A percentile compares a stretch with the other conserved stretches of the same genome.
phyloP scores from a whole-genome alignment of 2,329 filamentous ascomycete genomes.

The Teratosphaeria destructans region DNA sequence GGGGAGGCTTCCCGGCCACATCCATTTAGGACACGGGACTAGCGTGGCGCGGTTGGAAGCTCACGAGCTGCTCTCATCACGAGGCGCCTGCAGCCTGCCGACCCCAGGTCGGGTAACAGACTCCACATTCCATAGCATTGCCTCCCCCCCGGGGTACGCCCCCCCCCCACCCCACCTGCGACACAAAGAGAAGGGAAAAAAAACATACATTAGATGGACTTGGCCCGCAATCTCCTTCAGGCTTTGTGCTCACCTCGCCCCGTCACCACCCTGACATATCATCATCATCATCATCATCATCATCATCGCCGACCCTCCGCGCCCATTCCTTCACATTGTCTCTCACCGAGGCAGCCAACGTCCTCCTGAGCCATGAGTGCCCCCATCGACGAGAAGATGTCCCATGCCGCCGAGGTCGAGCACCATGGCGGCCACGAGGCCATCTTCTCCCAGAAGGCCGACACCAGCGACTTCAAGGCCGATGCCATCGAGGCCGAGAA shows the following conservation, averaged over 20 bases:
- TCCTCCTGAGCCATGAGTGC: not conserved
- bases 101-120: not conserved
- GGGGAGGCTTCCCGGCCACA: not conserved
- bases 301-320: not conserved
- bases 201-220: not conserved
- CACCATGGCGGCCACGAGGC: conserved; percentile 2
- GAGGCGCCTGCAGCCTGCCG: not conserved
- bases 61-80: not conserved
- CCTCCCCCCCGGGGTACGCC: no score
- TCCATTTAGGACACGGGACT: not conserved
- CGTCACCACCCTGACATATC: not conserved
- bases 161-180: no score
- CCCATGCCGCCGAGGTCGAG: not conserved
- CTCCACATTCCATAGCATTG: not conserved
- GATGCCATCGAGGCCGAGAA: conserved; percentile 50
- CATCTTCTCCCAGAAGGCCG: conserved; percentile 14
- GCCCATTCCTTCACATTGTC: not conserved
- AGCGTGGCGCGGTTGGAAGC: not conserved
- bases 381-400: not conserved
- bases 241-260: not conserved
- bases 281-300: no score
- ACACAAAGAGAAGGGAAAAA: not conserved
- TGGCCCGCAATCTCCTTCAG: not conserved
- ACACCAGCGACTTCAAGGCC: conserved; percentile 34
- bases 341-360: not conserved